phyloP scores from a whole-genome alignment of 352 stramenopile genomes.

The Pythium myriotylum region DNA sequence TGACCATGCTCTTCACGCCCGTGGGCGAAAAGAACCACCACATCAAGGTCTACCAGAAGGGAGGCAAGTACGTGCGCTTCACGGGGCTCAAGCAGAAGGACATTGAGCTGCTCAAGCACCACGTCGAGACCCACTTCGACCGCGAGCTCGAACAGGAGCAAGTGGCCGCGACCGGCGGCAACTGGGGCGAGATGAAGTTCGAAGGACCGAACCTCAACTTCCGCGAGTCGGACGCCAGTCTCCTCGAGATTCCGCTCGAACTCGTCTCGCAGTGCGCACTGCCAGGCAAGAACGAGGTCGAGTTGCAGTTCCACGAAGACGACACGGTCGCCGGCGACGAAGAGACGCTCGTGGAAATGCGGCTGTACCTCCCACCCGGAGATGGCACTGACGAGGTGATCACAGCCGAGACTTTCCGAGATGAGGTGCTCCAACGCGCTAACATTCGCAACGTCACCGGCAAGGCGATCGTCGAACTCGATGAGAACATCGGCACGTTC shows the following conservation, averaged over 20 bases:
- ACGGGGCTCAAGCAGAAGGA: conserved; percentile 72
- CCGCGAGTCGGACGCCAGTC: conserved; percentile 55
- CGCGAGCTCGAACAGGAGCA: conserved; percentile 91
- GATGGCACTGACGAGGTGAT: conserved; percentile 55
- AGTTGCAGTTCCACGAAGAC: conserved; percentile 99
- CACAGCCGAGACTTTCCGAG: conserved; percentile 76
- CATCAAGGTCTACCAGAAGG: conserved; percentile 86
- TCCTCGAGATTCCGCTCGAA: conserved; percentile 78
- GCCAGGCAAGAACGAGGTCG: conserved; percentile 97
- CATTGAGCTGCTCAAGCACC: conserved; percentile 57
- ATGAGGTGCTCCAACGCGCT: conserved; percentile 83
- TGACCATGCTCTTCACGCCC: conserved; percentile 84
- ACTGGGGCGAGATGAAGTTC: conserved; percentile 95
- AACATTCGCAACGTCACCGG: conserved; percentile 93
- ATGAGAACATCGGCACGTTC: conserved; percentile 97
- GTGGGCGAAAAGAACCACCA: conserved; percentile 82
- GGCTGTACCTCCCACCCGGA: conserved; percentile 93
- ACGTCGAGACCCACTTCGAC: conserved; percentile 86
- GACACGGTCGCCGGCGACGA: conserved; percentile 95
- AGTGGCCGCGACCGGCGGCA: conserved; percentile 86
- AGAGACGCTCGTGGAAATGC: conserved; percentile 95
- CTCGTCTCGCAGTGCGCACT: conserved; percentile 90
- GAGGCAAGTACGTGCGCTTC: conserved; percentile 86
- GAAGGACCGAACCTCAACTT: conserved; percentile 89
- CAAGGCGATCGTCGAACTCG: conserved; percentile 97